A percentile compares a stretch with the other conserved stretches of the same genome.
These are phyloP conservation scores for Claviceps arundinis DNA, from an alignment of 2,329 filamentous ascomycete species.

Conservation along the genomic window DNA sequence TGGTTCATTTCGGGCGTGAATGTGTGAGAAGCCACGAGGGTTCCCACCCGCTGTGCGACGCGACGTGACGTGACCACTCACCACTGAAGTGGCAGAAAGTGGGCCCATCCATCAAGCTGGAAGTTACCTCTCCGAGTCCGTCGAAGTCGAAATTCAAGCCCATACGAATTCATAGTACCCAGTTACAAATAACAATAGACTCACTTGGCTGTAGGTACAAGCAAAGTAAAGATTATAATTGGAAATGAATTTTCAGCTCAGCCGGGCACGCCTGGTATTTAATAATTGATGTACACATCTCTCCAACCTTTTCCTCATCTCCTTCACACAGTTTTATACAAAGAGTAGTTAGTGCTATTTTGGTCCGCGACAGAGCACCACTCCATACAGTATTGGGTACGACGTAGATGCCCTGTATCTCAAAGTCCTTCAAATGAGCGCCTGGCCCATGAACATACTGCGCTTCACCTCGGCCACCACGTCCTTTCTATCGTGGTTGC, in stretches of 20 bases:
- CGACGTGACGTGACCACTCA: slow-evolving; percentile 12
- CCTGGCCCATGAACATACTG: slow-evolving; percentile 73
- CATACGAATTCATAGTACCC: too few relatives aligned
- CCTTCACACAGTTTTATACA: not conserved
- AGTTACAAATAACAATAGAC: too few relatives aligned
- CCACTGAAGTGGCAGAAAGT: slow-evolving; percentile 11
- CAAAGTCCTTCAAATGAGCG: slow-evolving; percentile 45
- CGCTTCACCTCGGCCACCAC: slow-evolving; percentile 85
- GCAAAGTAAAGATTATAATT: too few relatives aligned
- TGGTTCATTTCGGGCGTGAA: not conserved
- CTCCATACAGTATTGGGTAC: too few relatives aligned
- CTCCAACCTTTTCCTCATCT: not conserved
- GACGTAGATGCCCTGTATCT: too few relatives aligned
- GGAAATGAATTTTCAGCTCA: too few relatives aligned
- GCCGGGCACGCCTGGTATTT: too few relatives aligned
- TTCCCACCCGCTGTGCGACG: not conserved
- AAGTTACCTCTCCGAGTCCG: too few relatives aligned
- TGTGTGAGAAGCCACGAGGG: not conserved
- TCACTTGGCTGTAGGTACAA: too few relatives aligned
- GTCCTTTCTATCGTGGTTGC: slow-evolving; percentile 78
- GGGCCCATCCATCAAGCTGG: not conserved
- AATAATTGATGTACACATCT: not conserved
- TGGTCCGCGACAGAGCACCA: too few relatives aligned
- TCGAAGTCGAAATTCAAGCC: not conserved
- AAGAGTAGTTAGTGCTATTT: too few relatives aligned